A percentile compares a stretch with the other conserved stretches of the same genome.
These are phyloP conservation scores for Saraca asoca DNA, from an alignment of 331 rosid species.

Conservation along the genomic window DNA sequence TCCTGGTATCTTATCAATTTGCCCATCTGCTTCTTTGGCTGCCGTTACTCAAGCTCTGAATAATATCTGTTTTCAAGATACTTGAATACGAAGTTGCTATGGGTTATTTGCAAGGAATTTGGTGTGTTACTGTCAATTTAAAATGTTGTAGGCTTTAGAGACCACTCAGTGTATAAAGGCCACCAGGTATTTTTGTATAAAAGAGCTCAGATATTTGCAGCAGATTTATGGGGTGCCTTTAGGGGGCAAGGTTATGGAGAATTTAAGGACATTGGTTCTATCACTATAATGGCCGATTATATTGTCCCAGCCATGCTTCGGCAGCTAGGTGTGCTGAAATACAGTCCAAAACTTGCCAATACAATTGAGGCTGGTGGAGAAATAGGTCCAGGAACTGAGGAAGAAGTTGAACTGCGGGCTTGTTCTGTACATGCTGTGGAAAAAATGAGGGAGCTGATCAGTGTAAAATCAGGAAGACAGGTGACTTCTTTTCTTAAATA, in stretches of 20 bases:
- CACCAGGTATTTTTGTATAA: constrained; percentile 88
- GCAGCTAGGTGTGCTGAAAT: constrained; percentile 82
- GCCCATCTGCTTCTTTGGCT: neutral
- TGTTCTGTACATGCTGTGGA: constrained; percentile 93
- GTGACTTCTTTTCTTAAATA: constrained; percentile 36
- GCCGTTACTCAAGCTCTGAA: constrained; percentile 16
- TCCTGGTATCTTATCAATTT: constrained; percentile 60
- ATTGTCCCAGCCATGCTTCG: constrained; percentile 93
- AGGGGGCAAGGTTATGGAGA: constrained; percentile 81
- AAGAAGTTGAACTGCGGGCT: constrained; percentile 96
- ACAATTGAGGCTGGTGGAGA: constrained; percentile 68
- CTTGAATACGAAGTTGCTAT: constrained; percentile 20
- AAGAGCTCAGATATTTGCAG: constrained; percentile 97
- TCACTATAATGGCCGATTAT: constrained; percentile 96
- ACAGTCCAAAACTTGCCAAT: constrained; percentile 65
- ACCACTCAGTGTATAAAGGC: constrained; percentile 90
- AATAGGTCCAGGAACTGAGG: constrained; percentile 92
- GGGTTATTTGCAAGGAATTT: constrained; percentile 14
- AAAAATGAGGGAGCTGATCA: constrained; percentile 82
- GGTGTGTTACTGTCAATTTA: constrained; percentile 34
- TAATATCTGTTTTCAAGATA: neutral
- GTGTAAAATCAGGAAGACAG: constrained; percentile 73
- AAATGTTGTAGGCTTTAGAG: constrained; percentile 73
- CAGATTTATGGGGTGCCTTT: constrained; percentile 94
- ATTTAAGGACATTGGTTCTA: constrained; percentile 70